A percentile compares a stretch with the other conserved stretches of the same genome.
Evolutionary conservation across 2,329 filamentous ascomycete species (phyloP).

Genomic region (Diaporthe batatas): DNA sequence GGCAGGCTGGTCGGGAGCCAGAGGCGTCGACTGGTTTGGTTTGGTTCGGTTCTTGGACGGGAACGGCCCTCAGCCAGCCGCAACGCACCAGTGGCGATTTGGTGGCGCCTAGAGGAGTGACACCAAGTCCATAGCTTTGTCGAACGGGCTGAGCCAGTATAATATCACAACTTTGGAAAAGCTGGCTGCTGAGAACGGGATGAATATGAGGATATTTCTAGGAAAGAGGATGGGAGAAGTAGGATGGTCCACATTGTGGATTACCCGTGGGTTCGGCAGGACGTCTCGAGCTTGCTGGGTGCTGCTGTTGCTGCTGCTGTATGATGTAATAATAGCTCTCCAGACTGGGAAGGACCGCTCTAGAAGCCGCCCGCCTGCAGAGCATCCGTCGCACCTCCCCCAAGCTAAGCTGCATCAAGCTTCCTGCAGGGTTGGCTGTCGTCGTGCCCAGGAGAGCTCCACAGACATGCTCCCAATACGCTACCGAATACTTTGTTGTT

Average conservation of each 20-base stretch:
- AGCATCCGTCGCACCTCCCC: not conserved
- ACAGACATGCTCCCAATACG: too few species aligned
- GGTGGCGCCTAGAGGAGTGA: conserved; percentile 8
- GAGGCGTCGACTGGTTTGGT: not conserved
- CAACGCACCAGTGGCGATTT: conserved; percentile 24
- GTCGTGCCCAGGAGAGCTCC: not conserved
- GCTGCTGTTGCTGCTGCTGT: not conserved
- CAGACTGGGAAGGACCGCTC: conserved; percentile 13
- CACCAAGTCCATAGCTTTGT: not conserved
- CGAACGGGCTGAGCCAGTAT: not conserved
- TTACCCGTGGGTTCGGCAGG: not conserved
- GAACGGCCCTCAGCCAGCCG: not conserved
- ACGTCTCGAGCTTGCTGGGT: too few species aligned
- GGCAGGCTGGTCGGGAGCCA: conserved; percentile 2
- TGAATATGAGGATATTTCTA: not conserved
- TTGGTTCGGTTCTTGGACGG: not conserved
- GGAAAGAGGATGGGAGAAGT: not conserved
- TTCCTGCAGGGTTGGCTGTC: not conserved
- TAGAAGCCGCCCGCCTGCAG: not conserved
- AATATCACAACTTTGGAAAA: not conserved
- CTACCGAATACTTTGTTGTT: not conserved
- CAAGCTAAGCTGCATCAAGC: conserved; percentile 18
- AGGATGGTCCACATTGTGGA: not conserved
- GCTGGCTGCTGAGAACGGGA: not conserved
- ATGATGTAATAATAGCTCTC: conserved; percentile 15